Percentiles rank a stretch among this genome's conserved stretches.
Evolutionary conservation across 345 rosid species (phyloP).

Genomic region (Moricandia moricandioides): DNA sequence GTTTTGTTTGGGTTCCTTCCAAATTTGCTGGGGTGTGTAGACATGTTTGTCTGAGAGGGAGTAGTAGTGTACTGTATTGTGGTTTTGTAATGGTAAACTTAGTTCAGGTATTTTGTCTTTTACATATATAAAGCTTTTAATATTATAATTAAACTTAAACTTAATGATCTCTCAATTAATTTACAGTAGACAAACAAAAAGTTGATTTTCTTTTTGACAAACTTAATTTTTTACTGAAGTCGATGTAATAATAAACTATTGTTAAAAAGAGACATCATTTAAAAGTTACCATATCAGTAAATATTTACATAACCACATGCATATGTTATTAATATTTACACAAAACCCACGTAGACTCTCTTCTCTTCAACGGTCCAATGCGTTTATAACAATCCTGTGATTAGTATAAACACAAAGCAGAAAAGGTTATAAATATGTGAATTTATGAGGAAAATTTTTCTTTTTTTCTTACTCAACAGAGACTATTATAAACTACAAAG

Average conservation of each 20-base stretch:
- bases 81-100: neutral
- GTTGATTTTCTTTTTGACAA: too few species aligned
- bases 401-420: neutral
- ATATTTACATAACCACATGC: slow-evolving; percentile 31
- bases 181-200: too few species aligned
- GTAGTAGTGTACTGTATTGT: neutral
- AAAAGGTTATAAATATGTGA: too few species aligned
- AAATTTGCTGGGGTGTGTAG: neutral
- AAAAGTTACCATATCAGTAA: slow-evolving; percentile 26
- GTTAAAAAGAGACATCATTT: slow-evolving; percentile 21
- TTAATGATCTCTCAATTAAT: too few species aligned
- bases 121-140: too few species aligned
- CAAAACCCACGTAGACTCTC: slow-evolving; percentile 7
- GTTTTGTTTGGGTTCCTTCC: neutral
- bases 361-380: slow-evolving; percentile 66
- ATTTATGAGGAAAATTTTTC: too few species aligned
- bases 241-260: neutral
- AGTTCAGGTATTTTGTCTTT: neutral
- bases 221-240: too few species aligned
- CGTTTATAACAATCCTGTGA: slow-evolving; percentile 68
- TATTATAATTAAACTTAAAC: too few species aligned
- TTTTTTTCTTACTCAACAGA: too few species aligned
- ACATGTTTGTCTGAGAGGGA: neutral
- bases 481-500: too few species aligned
- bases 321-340: slow-evolving; percentile 23